These are phyloP conservation scores for Lepiota venenata DNA, from an alignment of 768 basidiomycete genomes.

Conservation along the genomic window DNA sequence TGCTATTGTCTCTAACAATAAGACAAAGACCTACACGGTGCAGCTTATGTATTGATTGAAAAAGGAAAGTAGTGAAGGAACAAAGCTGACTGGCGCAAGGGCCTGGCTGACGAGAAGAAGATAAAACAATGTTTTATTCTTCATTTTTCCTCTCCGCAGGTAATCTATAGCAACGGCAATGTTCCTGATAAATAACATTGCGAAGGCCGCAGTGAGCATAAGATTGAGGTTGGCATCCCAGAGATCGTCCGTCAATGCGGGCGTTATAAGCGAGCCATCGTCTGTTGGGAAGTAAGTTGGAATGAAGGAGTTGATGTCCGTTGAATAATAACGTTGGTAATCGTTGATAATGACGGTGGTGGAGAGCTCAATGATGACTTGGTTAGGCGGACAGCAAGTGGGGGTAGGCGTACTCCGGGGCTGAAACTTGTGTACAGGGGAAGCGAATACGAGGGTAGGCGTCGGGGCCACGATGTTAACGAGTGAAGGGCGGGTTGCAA, in stretches of 20 bases:
- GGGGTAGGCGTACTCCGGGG: slow-evolving; percentile 32
- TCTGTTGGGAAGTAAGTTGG: slow-evolving; percentile 42
- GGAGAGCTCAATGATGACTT: slow-evolving; percentile 46
- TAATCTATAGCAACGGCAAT: slow-evolving; percentile 47
- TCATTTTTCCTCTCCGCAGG: slow-evolving; percentile 50
- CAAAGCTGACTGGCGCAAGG: slow-evolving; percentile 40
- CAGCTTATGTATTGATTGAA: slow-evolving; percentile 41
- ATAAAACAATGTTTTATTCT: slow-evolving; percentile 58
- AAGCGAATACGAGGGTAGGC: slow-evolving; percentile 12
- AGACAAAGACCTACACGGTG: slow-evolving; percentile 35
- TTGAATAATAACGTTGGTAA: slow-evolving; percentile 40
- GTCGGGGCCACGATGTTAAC: slow-evolving; percentile 13
- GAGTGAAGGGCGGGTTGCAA: neutral
- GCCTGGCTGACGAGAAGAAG: slow-evolving; percentile 53
- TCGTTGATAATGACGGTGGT: slow-evolving; percentile 48
- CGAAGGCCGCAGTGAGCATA: slow-evolving; percentile 45
- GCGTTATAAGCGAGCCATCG: slow-evolving; percentile 60
- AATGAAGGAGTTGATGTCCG: slow-evolving; percentile 40
- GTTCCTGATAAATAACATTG: slow-evolving; percentile 51
- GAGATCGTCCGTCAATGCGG: slow-evolving; percentile 42
- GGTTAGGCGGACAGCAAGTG: slow-evolving; percentile 33
- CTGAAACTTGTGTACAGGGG: slow-evolving; percentile 17
- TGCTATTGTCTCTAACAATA: neutral
- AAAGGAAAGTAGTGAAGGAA: slow-evolving; percentile 43
- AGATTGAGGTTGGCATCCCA: slow-evolving; percentile 37